These are phyloP conservation scores for Trichoderma reesei DNA, from an alignment of 495 filamentous ascomycete genomes.

Conservation along the genomic window DNA sequence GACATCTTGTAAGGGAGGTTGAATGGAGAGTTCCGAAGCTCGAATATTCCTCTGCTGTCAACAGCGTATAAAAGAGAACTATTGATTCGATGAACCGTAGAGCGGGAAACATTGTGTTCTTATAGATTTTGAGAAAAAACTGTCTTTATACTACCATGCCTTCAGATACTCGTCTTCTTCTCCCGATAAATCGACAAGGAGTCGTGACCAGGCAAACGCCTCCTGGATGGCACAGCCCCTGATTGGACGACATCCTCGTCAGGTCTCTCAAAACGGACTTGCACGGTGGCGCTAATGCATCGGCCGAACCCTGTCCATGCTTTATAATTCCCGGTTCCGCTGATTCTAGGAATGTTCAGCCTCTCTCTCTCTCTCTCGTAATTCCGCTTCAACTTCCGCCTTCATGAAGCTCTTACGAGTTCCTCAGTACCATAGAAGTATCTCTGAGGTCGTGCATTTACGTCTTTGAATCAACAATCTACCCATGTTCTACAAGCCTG, in stretches of 20 bases:
- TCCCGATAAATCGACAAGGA: not conserved
- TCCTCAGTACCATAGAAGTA: not conserved
- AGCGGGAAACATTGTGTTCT: not conserved
- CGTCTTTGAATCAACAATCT: not conserved
- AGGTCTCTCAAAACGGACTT: not conserved
- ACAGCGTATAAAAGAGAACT: not conserved
- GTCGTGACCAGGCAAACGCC: not conserved
- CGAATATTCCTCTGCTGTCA: too few species aligned
- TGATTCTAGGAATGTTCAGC: not conserved
- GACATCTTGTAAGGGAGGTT: not conserved
- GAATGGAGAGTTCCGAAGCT: not conserved
- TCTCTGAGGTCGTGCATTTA: not conserved
- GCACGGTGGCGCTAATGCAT: not conserved
- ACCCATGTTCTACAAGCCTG: not conserved
- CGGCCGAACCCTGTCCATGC: not conserved
- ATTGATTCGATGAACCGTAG: not conserved
- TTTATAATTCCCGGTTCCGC: not conserved
- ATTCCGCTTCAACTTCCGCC: not conserved
- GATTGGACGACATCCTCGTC: not conserved
- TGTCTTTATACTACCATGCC: too few species aligned
- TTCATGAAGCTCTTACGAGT: not conserved
- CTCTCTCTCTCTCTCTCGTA: not conserved
- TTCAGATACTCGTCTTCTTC: not conserved
- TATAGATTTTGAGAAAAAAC: not conserved
- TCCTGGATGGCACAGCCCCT: not conserved